Evolutionary conservation across 2,329 filamentous ascomycete genomes (phyloP).

Genomic region (Aspergillus tubingensis): DNA sequence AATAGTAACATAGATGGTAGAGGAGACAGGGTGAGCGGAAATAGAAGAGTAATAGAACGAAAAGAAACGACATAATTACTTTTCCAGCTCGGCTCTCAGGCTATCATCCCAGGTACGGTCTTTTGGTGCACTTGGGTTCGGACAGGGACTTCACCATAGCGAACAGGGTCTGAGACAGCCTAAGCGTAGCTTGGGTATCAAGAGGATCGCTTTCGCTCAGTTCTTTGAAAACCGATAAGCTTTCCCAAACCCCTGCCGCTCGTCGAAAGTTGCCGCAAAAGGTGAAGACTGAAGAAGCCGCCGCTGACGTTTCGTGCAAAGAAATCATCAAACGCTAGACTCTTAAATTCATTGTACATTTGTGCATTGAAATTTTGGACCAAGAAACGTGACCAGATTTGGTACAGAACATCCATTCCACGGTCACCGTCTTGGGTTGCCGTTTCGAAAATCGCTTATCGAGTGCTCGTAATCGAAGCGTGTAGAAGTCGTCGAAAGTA

Average conservation of each 20-base stretch:
- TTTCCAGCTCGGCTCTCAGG: conserved; percentile 56
- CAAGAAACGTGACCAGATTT: conserved; percentile 74
- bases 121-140: conserved; percentile 57
- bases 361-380: conserved; percentile 70
- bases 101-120: conserved; percentile 55
- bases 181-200: conserved; percentile 35
- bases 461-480: conserved; percentile 51
- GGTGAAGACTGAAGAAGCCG: conserved; percentile 63
- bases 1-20: conserved; percentile 19
- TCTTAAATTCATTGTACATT: conserved; percentile 76
- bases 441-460: conserved; percentile 49
- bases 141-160: conserved; percentile 57
- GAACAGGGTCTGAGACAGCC: conserved; percentile 54
- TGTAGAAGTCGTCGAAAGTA: conserved; percentile 26
- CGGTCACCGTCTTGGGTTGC: conserved; percentile 36
- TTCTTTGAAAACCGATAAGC: conserved; percentile 58
- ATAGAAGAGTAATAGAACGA: conserved; percentile 11
- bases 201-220: conserved; percentile 48
- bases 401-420: conserved; percentile 66
- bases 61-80: conserved; percentile 30
- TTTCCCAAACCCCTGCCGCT: conserved; percentile 54
- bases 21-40: conserved; percentile 13
- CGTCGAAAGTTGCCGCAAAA: conserved; percentile 63
- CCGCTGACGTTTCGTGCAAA: conserved; percentile 51
- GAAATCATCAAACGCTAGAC: conserved; percentile 66